These are phyloP conservation scores for Polychytrium aggregatum DNA, from an alignment of 192 early-diverging fungal genomes.

Conservation along the genomic window DNA sequence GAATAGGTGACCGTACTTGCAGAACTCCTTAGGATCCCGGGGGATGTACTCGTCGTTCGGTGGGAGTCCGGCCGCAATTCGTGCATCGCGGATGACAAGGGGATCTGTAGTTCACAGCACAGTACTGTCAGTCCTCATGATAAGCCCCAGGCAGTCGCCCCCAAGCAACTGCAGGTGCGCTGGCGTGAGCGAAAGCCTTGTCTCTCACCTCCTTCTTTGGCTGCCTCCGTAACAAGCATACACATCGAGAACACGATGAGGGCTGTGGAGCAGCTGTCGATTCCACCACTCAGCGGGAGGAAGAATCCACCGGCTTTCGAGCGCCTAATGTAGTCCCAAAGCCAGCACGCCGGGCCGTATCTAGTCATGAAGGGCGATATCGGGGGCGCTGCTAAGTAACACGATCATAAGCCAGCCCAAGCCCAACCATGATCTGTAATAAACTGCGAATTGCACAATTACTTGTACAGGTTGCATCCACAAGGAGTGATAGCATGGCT, in stretches of 20 bases:
- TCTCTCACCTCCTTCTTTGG: slow-evolving; percentile 38
- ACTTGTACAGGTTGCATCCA: too few relatives aligned
- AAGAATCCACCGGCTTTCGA: slow-evolving; percentile 83
- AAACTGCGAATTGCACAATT: too few relatives aligned
- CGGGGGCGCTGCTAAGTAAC: too few relatives aligned
- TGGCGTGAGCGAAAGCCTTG: too few relatives aligned
- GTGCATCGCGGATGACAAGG: slow-evolving; percentile 65
- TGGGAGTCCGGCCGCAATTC: slow-evolving; percentile 41
- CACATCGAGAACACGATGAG: slow-evolving; percentile 90
- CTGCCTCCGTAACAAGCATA: slow-evolving; percentile 59
- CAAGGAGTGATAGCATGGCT: too few relatives aligned
- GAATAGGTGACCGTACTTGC: too few relatives aligned
- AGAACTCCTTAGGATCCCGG: slow-evolving; percentile 66
- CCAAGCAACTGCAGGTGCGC: too few relatives aligned
- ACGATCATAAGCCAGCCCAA: too few relatives aligned
- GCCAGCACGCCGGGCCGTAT: slow-evolving; percentile 94
- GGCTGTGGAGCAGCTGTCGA: slow-evolving; percentile 82
- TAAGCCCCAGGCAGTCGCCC: slow-evolving; percentile 3
- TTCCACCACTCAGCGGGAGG: slow-evolving; percentile 91
- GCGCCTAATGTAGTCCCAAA: slow-evolving; percentile 97
- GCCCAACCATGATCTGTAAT: too few relatives aligned
- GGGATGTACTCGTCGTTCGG: slow-evolving; percentile 59
- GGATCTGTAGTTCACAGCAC: too few relatives aligned
- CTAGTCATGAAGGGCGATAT: too few relatives aligned
- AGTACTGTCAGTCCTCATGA: too few relatives aligned